These are phyloP conservation scores for Maudiozyma barnettii DNA, from an alignment of 805 yeast species.

Conservation along the genomic window DNA sequence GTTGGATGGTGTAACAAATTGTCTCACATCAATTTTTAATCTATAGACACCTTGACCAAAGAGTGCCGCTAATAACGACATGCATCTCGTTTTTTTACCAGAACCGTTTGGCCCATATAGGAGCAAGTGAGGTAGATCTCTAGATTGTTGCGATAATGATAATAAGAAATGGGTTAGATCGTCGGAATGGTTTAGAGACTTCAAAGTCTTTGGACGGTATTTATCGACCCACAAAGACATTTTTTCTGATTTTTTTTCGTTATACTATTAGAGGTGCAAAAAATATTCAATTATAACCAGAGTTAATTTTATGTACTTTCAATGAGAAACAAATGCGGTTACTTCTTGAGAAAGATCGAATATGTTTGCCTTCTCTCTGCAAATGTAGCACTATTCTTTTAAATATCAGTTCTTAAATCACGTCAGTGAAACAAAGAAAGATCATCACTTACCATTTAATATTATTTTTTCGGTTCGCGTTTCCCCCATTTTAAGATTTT, in stretches of 20 bases:
- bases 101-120: slow-evolving; percentile 96
- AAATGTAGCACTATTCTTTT: no score
- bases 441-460: no score
- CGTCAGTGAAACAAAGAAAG: no score
- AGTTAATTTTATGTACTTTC: no score
- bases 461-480: no score
- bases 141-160: slow-evolving; percentile 32
- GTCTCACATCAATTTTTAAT: slow-evolving; percentile 82
- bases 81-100: slow-evolving; percentile 90
- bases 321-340: no score
- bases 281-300: no score
- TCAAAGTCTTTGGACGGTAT: slow-evolving; percentile 67
- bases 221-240: slow-evolving; percentile 98
- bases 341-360: no score
- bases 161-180: slow-evolving; percentile 53
- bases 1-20: slow-evolving; percentile 63
- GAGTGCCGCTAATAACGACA: slow-evolving; percentile 66
- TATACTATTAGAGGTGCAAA: no score
- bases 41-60: slow-evolving; percentile 79
- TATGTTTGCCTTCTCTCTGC: no score
- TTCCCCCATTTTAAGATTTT: no score
- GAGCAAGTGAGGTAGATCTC: slow-evolving; percentile 84
- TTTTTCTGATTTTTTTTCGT: background rate
- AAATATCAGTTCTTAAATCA: no score
- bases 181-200: slow-evolving; percentile 55